Evolutionary conservation across 257 asterid genomes (phyloP).

Genomic region (Primulina tabacum): DNA sequence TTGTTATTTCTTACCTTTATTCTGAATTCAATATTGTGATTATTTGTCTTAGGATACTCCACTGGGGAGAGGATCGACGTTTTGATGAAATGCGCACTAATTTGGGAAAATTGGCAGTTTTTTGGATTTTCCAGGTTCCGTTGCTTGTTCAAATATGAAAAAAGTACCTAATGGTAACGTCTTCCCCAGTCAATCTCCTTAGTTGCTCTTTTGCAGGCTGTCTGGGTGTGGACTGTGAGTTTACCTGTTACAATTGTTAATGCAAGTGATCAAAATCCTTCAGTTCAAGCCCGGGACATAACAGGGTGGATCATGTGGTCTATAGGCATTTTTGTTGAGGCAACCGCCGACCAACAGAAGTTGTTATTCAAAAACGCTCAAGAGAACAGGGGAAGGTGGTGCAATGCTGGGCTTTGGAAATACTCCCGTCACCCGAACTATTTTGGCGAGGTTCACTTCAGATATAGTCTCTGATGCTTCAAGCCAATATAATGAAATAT

Average conservation of each 20-base stretch:
- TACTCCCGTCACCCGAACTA: conserved; percentile 98
- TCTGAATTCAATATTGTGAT: conserved; percentile 4
- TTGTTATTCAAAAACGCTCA: conserved; percentile 63
- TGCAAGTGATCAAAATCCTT: conserved; percentile 64
- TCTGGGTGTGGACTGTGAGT: conserved; percentile 99
- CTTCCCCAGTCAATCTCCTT: not conserved
- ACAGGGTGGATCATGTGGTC: conserved; percentile 88
- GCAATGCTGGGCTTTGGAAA: conserved; percentile 79
- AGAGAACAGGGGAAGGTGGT: conserved; percentile 84
- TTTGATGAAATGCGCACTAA: conserved; percentile 82
- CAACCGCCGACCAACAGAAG: conserved; percentile 88
- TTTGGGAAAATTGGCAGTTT: conserved; percentile 70
- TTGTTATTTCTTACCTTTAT: conserved; percentile 4
- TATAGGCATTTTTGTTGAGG: conserved; percentile 63
- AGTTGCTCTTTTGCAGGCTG: conserved; percentile 48
- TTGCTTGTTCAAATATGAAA: conserved; percentile 1
- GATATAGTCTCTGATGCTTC: not conserved
- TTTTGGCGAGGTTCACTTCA: conserved; percentile 79
- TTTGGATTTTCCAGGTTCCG: conserved; percentile 85
- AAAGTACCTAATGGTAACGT: not conserved
- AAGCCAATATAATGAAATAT: not conserved
- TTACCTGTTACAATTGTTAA: conserved; percentile 88
- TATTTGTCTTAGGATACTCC: conserved; percentile 54
- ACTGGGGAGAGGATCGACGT: conserved; percentile 97
- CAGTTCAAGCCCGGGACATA: conserved; percentile 58